phyloP scores from a whole-genome alignment of 1,284 basidiomycete genomes.

The Cutaneotrichosporon dermatis region DNA sequence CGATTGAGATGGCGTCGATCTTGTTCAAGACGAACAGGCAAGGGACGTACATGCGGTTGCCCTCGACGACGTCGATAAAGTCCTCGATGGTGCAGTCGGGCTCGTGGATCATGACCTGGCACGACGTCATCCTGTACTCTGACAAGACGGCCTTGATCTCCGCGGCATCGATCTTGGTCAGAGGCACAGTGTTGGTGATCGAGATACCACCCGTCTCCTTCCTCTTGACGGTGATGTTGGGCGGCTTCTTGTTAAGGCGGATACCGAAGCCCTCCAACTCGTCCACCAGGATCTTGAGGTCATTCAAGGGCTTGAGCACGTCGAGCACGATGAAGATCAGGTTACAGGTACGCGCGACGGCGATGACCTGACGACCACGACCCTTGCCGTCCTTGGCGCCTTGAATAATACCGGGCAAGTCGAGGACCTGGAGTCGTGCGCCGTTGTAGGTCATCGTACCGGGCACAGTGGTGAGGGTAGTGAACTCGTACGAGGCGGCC shows the following conservation, averaged over 20 bases:
- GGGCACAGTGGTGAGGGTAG: slow-evolving; percentile 67
- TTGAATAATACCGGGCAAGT: slow-evolving; percentile 75
- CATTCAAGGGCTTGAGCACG: slow-evolving; percentile 91
- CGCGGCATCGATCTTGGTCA: slow-evolving; percentile 93
- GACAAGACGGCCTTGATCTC: slow-evolving; percentile 94
- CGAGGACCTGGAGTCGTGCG: slow-evolving; percentile 61
- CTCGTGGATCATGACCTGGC: slow-evolving; percentile 90
- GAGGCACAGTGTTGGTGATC: slow-evolving; percentile 91
- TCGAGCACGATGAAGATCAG: slow-evolving; percentile 98
- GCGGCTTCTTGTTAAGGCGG: slow-evolving; percentile 90
- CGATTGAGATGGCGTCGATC: slow-evolving; percentile 98
- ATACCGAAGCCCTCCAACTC: slow-evolving; percentile 98
- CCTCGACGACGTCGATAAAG: slow-evolving; percentile 93
- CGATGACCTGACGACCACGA: slow-evolving; percentile 90
- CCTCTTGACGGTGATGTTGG: slow-evolving; percentile 78
- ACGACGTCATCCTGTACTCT: slow-evolving; percentile 85
- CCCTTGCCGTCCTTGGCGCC: slow-evolving; percentile 98
- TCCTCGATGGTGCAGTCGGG: slow-evolving; percentile 93
- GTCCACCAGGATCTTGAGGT: slow-evolving; percentile 84
- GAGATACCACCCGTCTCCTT: slow-evolving; percentile 84
- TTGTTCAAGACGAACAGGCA: slow-evolving; percentile 73
- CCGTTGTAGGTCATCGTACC: slow-evolving; percentile 69
- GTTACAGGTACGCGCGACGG: slow-evolving; percentile 95
- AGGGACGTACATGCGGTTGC: slow-evolving; percentile 91
- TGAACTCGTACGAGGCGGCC: slow-evolving; percentile 98